phyloP scores from a whole-genome alignment of 164 flowering plant species.

The Vitis rotundifolia region DNA sequence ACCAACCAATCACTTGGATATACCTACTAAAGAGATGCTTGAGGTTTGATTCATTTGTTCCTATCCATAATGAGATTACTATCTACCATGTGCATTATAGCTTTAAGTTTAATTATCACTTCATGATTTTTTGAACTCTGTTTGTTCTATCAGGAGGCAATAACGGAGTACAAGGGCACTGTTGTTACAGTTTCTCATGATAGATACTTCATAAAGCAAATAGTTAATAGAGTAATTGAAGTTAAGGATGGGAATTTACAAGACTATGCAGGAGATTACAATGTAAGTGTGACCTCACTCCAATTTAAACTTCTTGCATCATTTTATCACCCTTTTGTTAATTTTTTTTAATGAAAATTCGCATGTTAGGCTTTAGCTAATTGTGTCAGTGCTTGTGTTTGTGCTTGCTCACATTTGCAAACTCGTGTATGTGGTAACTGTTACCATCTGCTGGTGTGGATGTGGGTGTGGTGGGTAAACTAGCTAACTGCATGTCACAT shows the following conservation, averaged over 20 bases:
- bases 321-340: not conserved
- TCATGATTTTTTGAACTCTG: not conserved
- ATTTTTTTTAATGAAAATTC: not conserved
- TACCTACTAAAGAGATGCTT: conserved; percentile 99
- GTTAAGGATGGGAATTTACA: conserved; percentile 70
- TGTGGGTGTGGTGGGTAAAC: too few relatives aligned
- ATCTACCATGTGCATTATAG: not conserved
- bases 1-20: conserved; percentile 97
- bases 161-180: conserved; percentile 81
- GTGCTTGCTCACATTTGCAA: too few relatives aligned
- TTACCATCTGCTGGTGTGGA: too few relatives aligned
- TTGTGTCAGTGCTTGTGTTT: too few relatives aligned
- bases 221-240: conserved; percentile 94
- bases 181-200: conserved; percentile 96
- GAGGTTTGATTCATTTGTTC: conserved; percentile 54
- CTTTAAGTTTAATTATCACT: not conserved
- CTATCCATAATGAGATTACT: not conserved
- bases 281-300: conserved; percentile 53
- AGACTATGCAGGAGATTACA: conserved; percentile 93
- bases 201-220: conserved; percentile 88
- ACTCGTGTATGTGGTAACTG: too few relatives aligned
- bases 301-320: too few relatives aligned
- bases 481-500: too few relatives aligned
- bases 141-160: conserved; percentile 74
- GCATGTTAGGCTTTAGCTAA: too few relatives aligned